Conservation (phyloP, 2,329 filamentous ascomycete species). For the Ophiostoma piceae region DNA sequence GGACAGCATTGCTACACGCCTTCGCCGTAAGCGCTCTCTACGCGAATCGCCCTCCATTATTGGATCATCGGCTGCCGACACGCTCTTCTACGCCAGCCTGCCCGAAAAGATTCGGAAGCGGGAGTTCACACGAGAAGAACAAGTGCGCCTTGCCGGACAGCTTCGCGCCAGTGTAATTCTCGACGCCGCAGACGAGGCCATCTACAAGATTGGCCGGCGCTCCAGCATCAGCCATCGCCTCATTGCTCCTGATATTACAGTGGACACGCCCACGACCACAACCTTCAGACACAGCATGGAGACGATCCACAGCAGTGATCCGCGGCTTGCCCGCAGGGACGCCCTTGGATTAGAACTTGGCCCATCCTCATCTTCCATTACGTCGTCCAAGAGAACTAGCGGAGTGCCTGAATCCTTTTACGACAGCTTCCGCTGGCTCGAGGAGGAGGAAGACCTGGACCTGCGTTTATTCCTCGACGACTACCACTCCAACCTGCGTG, state of each 20-base stretch:
- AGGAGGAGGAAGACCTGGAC: slow-evolving; percentile 67
- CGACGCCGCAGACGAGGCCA: slow-evolving; percentile 49
- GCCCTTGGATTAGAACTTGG: slow-evolving; percentile 16
- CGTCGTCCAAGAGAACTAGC: slow-evolving; percentile 24
- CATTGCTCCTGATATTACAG: slow-evolving; percentile 30
- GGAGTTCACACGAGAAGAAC: slow-evolving; percentile 68
- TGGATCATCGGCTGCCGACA: slow-evolving; percentile 42
- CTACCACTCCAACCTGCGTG: slow-evolving; percentile 60
- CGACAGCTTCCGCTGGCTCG: slow-evolving; percentile 67
- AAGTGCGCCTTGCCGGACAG: slow-evolving; percentile 52
- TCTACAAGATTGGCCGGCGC: slow-evolving; percentile 45
- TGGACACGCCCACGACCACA: slow-evolving; percentile 25
- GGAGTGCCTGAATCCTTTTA: slow-evolving; percentile 51
- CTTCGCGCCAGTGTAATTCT: slow-evolving; percentile 38
- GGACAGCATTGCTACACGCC: slow-evolving; percentile 33
- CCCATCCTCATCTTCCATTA: not conserved
- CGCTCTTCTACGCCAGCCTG: slow-evolving; percentile 62
- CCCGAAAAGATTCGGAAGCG: slow-evolving; percentile 68
- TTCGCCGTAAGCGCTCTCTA: slow-evolving; percentile 31
- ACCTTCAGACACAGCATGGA: slow-evolving; percentile 26
- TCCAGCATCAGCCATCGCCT: slow-evolving; percentile 34
- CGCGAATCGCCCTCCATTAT: slow-evolving; percentile 28
- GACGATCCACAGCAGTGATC: slow-evolving; percentile 15
- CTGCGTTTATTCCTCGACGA: slow-evolving; percentile 62
- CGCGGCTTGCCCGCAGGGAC: slow-evolving; percentile 17